These are phyloP conservation scores for Penicillium silybi DNA, from an alignment of 495 filamentous ascomycete genomes.

Conservation along the genomic window DNA sequence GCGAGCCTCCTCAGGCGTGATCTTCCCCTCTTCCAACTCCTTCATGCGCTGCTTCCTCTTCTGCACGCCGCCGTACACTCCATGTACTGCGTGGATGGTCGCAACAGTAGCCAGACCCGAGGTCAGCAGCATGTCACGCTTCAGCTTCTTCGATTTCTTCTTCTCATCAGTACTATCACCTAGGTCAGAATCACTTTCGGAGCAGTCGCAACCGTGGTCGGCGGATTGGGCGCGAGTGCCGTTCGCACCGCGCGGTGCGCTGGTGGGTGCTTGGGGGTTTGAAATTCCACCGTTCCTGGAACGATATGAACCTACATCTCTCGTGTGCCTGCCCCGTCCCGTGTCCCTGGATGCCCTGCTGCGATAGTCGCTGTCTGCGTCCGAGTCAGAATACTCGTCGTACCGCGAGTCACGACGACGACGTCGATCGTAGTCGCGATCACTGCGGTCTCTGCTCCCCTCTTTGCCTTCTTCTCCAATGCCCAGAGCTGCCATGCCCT, in stretches of 20 bases:
- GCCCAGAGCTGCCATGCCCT: constrained; percentile 53
- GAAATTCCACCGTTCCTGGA: constrained; percentile 14
- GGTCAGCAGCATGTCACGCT: constrained; percentile 78
- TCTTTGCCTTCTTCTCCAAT: constrained; percentile 37
- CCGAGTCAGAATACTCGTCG: constrained; percentile 37
- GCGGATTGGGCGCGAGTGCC: constrained; percentile 1
- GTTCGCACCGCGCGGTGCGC: constrained; percentile 13
- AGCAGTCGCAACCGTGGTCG: constrained; percentile 1
- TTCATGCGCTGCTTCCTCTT: constrained; percentile 66
- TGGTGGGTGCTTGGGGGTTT: constrained; percentile 13
- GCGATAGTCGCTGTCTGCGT: constrained; percentile 53
- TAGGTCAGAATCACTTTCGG: constrained; percentile 55
- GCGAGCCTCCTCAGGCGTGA: constrained; percentile 68
- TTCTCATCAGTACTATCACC: constrained; percentile 77
- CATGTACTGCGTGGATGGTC: constrained; percentile 83
- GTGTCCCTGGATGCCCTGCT: constrained; percentile 29
- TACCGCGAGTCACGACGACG: constrained; percentile 24
- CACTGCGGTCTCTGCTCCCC: constrained; percentile 11
- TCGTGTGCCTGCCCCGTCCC: constrained; percentile 43
- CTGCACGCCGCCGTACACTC: constrained; percentile 71
- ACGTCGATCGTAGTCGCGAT: constrained; percentile 18
- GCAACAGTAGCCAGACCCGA: constrained; percentile 81
- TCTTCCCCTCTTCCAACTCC: constrained; percentile 67
- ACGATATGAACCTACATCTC: constrained; percentile 49
- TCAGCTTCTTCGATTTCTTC: constrained; percentile 69